A percentile compares a stretch with the other conserved stretches of the same genome.
These are phyloP conservation scores for Calonectria pseudoturangicola DNA, from an alignment of 2,329 filamentous ascomycete genomes.

Conservation along the genomic window DNA sequence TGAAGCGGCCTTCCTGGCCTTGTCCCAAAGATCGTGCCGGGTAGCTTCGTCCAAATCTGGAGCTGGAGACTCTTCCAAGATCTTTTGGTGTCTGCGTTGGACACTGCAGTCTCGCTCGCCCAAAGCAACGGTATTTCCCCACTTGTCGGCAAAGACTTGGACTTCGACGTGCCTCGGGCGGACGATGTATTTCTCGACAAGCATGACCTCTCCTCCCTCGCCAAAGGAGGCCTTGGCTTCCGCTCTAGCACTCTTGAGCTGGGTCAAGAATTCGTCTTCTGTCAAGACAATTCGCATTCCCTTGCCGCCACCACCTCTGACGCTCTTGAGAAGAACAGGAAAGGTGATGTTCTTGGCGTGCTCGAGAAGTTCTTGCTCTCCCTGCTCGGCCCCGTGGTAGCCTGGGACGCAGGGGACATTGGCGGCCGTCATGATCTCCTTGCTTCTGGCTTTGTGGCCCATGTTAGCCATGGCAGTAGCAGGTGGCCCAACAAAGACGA, in stretches of 20 bases:
- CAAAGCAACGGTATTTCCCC: slow-evolving; percentile 86
- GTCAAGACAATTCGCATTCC: slow-evolving; percentile 85
- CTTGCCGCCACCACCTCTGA: slow-evolving; percentile 88
- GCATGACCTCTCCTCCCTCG: slow-evolving; percentile 85
- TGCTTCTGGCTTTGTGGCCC: slow-evolving; percentile 94
- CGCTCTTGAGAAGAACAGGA: slow-evolving; percentile 86
- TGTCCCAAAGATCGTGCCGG: slow-evolving; percentile 78
- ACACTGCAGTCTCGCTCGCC: slow-evolving; percentile 93
- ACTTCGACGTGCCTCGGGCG: slow-evolving; percentile 91
- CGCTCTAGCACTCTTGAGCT: slow-evolving; percentile 83
- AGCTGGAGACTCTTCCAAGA: slow-evolving; percentile 91
- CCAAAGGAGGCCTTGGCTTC: slow-evolving; percentile 88
- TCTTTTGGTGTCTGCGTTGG: slow-evolving; percentile 91
- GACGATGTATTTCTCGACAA: slow-evolving; percentile 89
- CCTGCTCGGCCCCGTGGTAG: slow-evolving; percentile 92
- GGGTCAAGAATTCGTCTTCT: slow-evolving; percentile 80
- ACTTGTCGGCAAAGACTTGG: slow-evolving; percentile 90
- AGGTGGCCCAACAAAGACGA: slow-evolving; percentile 96
- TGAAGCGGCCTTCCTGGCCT: slow-evolving; percentile 79
- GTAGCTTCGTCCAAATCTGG: slow-evolving; percentile 77
- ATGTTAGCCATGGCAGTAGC: slow-evolving; percentile 88
- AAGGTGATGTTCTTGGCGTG: slow-evolving; percentile 83
- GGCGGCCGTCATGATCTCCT: slow-evolving; percentile 97
- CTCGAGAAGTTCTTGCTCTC: slow-evolving; percentile 73
- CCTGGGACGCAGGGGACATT: slow-evolving; percentile 97